Base-by-base conservation (phyloP, 139 green algal genomes). In the Cymbomonas tetramitiformis region DNA sequence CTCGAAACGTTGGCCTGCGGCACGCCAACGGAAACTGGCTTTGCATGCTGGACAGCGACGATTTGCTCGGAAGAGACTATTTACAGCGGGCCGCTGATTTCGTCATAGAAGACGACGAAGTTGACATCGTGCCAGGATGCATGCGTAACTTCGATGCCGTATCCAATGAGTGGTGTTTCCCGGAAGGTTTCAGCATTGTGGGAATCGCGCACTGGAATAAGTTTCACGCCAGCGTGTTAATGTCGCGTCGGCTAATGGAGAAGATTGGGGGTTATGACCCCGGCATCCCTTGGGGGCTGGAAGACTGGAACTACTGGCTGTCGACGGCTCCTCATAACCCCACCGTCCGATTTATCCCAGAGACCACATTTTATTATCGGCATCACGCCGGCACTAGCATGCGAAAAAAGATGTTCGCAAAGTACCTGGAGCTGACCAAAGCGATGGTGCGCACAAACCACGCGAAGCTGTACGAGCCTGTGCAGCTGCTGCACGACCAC, bases 271-370 rank as follows among this genome's bases (percentile, higher is more conserved):
- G 62, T 3, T 70, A 70, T 43, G 62, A 70, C 53, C 62, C 55
- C 18, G 43, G 52, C 2, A 31, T 70, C 21, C 62, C 55, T 5
- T 70, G 62, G 62, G 62, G 62, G 1, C 41, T 70, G 1, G 62
- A 70, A 48, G 62, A 70, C 43, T 70, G 62, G 62, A 70, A 70
- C 62, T 70, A 60, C 21, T 70, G 62, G 62, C 53, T 70, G 53
- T 28, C n/a, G 24, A n/a, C 62, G 15, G 26, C 57, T 10, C 18
- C 23, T 2, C 44, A 58, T 38, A 43, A 26, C 28, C 62, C 62
- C 6, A 5, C 38, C 23, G 62, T 70, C 21, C 55, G 55, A 30
- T 62, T 58, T 41, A 21, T 65, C 6, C 53, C 62, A 8, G 43
- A 43, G 7, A 44, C 58, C 43, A 70, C 62, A 12, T 70, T 70